Percentiles rank a stretch among this genome's conserved stretches.
phyloP scores from a whole-genome alignment of 1,284 basidiomycete species.

The Farysia itapuensis region DNA sequence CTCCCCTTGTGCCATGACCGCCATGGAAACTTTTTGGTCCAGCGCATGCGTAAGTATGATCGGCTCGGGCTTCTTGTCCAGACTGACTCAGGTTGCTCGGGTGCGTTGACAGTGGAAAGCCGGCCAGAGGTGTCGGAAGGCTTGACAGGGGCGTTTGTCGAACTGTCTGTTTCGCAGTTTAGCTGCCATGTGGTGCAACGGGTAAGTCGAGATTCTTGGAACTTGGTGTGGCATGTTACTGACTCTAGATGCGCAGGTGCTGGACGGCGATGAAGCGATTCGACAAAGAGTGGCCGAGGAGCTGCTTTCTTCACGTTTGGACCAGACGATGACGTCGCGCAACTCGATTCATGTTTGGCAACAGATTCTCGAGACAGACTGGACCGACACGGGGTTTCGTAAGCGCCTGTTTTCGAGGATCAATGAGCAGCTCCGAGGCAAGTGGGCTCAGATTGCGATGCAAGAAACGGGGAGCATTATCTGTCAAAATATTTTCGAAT shows the following conservation, averaged over 20 bases:
- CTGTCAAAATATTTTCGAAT: constrained; percentile 53
- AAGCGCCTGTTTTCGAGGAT: constrained; percentile 39
- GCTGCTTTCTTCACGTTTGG: constrained; percentile 39
- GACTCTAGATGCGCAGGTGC: constrained; percentile 17
- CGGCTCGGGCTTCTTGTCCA: too few relatives aligned
- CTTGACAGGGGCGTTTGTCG: constrained; percentile 36
- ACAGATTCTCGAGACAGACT: constrained; percentile 39
- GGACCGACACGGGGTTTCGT: constrained; percentile 28
- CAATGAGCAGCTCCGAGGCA: constrained; percentile 38
- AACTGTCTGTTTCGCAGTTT: constrained; percentile 45
- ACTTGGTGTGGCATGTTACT: too few relatives aligned
- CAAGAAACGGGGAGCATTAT: constrained; percentile 54
- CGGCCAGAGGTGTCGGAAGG: constrained; percentile 21
- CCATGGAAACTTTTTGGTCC: constrained; percentile 54
- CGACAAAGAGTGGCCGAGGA: constrained; percentile 36
- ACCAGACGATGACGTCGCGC: constrained; percentile 42
- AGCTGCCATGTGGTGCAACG: constrained; percentile 54
- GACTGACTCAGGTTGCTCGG: too few relatives aligned
- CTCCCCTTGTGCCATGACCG: constrained; percentile 40
- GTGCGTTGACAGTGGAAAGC: constrained; percentile 18
- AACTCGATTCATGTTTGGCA: constrained; percentile 55
- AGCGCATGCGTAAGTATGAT: constrained; percentile 37
- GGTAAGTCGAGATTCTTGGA: constrained; percentile 2
- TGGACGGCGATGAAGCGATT: constrained; percentile 34
- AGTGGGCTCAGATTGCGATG: constrained; percentile 44